Conservation (phyloP, 2,329 filamentous ascomycete genomes). For the Fusarium foetens region DNA sequence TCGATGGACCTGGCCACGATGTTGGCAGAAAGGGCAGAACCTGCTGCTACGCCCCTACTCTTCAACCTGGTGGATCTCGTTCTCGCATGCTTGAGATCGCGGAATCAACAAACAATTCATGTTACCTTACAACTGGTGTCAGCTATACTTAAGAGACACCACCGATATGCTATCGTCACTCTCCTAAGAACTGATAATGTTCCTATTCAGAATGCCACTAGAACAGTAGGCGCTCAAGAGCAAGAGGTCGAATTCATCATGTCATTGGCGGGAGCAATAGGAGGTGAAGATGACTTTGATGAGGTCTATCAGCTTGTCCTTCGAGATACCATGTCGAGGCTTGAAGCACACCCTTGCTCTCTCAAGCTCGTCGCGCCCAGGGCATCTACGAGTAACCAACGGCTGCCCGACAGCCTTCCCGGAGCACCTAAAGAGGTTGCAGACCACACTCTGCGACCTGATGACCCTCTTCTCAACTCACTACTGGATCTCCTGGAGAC, state of each 20-base stretch:
- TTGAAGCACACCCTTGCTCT: constrained; percentile 80
- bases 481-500: constrained; percentile 76
- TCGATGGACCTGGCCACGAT: constrained; percentile 88
- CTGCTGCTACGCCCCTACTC: constrained; percentile 80
- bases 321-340: constrained; percentile 73
- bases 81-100: constrained; percentile 83
- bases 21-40: constrained; percentile 78
- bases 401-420: constrained; percentile 67
- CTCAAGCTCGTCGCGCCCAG: constrained; percentile 73
- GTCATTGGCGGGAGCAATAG: constrained; percentile 73
- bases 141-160: constrained; percentile 86
- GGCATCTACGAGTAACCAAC: constrained; percentile 65
- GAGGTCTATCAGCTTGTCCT: constrained; percentile 77
- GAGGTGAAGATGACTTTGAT: constrained; percentile 75
- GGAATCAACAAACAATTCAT: constrained; percentile 87
- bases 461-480: constrained; percentile 72
- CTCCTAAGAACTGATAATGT: constrained; percentile 75
- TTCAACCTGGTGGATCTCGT: constrained; percentile 96
- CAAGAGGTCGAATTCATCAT: constrained; percentile 79
- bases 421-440: constrained; percentile 70
- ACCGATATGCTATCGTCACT: constrained; percentile 83
- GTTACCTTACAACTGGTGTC: constrained; percentile 90
- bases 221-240: constrained; percentile 79
- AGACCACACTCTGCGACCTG: constrained; percentile 69
- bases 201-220: constrained; percentile 62